Conservation (phyloP, 2,329 filamentous ascomycete genomes). For the Aspergillus nomiae region DNA sequence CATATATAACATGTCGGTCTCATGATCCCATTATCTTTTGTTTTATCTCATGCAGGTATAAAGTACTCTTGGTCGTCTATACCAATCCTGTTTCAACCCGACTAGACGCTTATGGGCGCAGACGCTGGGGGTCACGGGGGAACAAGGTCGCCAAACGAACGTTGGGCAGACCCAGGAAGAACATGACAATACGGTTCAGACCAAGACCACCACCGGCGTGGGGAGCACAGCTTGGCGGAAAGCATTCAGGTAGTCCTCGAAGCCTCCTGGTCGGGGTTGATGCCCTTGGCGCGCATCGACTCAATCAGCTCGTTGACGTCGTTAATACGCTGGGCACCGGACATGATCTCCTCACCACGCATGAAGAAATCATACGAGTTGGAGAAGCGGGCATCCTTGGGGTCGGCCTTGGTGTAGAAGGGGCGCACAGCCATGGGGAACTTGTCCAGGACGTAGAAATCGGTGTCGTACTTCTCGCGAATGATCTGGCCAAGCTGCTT, state of each 20-base stretch:
- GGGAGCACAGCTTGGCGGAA: slow-evolving; percentile 65
- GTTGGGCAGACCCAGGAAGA: slow-evolving; percentile 67
- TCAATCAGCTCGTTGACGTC: slow-evolving; percentile 60
- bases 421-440: slow-evolving; percentile 87
- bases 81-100: not conserved
- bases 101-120: slow-evolving; percentile 38
- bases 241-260: slow-evolving; percentile 65
- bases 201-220: slow-evolving; percentile 68
- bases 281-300: slow-evolving; percentile 60
- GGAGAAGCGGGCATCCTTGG: slow-evolving; percentile 64
- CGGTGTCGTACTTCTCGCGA: slow-evolving; percentile 84
- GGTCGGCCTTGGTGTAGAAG: slow-evolving; percentile 87
- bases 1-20: slow-evolving; percentile 7
- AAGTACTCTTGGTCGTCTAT: not conserved
- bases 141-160: slow-evolving; percentile 64
- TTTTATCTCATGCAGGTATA: slow-evolving; percentile 11
- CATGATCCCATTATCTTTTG: slow-evolving; percentile 19
- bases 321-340: slow-evolving; percentile 67
- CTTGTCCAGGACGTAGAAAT: slow-evolving; percentile 97
- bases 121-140: slow-evolving; percentile 63
- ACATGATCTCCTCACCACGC: slow-evolving; percentile 70
- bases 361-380: slow-evolving; percentile 73
- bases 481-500: slow-evolving; percentile 81
- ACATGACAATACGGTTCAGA: slow-evolving; percentile 67
- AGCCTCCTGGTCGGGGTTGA: slow-evolving; percentile 60